Evolutionary conservation across 306 rosid genomes (phyloP).

Genomic region (Nissolia schottii): DNA sequence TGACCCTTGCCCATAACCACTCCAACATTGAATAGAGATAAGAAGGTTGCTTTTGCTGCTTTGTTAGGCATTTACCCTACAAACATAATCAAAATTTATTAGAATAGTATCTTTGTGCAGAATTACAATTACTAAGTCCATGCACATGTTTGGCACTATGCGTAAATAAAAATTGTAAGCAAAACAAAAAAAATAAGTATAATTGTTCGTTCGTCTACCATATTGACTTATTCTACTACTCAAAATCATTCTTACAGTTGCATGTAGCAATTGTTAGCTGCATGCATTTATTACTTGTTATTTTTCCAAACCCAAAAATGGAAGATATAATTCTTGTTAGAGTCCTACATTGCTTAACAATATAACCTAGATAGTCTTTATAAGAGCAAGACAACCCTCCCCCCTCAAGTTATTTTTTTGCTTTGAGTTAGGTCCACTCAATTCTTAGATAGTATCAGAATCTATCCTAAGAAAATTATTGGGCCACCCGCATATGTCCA

Average conservation of each 20-base stretch:
- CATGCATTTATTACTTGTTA: neutral
- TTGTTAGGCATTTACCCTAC: conserved; percentile 75
- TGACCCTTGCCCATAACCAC: conserved; percentile 77
- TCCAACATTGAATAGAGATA: conserved; percentile 53
- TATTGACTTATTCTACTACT: neutral
- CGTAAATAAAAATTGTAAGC: neutral
- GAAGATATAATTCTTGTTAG: neutral
- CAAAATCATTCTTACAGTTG: neutral
- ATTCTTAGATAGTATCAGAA: too few species aligned
- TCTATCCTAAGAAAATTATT: too few species aligned
- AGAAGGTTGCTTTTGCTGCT: conserved; percentile 54
- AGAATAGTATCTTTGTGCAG: conserved; percentile 14
- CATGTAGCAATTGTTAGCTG: too few species aligned
- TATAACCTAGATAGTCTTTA: too few species aligned
- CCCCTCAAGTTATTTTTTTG: too few species aligned
- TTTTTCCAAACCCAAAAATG: neutral
- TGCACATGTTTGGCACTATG: neutral
- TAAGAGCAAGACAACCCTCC: too few species aligned
- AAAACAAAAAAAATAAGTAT: neutral
- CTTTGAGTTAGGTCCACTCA: too few species aligned
- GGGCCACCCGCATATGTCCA: too few species aligned
- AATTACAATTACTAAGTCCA: neutral
- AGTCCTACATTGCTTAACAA: too few species aligned
- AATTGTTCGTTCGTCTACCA: neutral
- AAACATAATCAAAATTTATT: conserved; percentile 20